A percentile compares a stretch with the other conserved stretches of the same genome.
These are phyloP conservation scores for Fusarium acutatum DNA, from an alignment of 2,329 filamentous ascomycete genomes.

Conservation along the genomic window DNA sequence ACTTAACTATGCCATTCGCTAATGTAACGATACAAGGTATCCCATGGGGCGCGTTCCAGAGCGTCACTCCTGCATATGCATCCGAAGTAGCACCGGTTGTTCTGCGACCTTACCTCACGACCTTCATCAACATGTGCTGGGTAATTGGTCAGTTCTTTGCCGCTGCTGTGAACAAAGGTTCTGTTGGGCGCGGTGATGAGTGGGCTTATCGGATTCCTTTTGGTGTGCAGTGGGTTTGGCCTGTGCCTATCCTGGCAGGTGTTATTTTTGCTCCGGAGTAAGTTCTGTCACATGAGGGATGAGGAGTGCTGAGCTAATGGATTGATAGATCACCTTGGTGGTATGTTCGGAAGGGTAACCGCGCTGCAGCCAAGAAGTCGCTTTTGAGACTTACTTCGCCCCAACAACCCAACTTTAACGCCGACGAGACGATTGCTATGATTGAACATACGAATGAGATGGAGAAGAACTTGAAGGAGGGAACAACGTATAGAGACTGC, in stretches of 20 bases:
- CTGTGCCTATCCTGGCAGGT: conserved; percentile 55
- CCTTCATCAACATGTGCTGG: conserved; percentile 66
- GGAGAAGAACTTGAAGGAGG: conserved; percentile 54
- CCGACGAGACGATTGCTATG: conserved; percentile 60
- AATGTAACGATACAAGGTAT: conserved; percentile 49
- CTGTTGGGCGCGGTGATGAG: conserved; percentile 50
- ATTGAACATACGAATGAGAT: conserved; percentile 63
- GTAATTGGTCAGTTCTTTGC: conserved; percentile 64
- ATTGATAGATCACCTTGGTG: conserved; percentile 59
- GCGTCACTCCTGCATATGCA: conserved; percentile 61
- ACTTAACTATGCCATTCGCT: not conserved
- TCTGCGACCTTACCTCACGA: conserved; percentile 61
- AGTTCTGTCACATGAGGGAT: conserved; percentile 14
- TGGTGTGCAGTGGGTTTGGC: conserved; percentile 63
- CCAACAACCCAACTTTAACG: conserved; percentile 51
- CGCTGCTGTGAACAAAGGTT: conserved; percentile 56
- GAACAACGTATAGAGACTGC: conserved; percentile 58
- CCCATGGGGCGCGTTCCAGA: conserved; percentile 63
- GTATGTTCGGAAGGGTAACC: conserved; percentile 55
- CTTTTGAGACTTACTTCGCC: conserved; percentile 53
- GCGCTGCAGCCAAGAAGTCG: conserved; percentile 51
- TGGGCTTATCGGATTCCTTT: conserved; percentile 62
- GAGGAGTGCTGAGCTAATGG: not conserved
- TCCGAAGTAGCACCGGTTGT: conserved; percentile 60
- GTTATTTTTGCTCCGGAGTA: conserved; percentile 59